Evolutionary conservation across 2,329 filamentous ascomycete species (phyloP), one percentile per base, ranked within the genome.

Genomic region (Trichoderma pleuroti): DNA sequence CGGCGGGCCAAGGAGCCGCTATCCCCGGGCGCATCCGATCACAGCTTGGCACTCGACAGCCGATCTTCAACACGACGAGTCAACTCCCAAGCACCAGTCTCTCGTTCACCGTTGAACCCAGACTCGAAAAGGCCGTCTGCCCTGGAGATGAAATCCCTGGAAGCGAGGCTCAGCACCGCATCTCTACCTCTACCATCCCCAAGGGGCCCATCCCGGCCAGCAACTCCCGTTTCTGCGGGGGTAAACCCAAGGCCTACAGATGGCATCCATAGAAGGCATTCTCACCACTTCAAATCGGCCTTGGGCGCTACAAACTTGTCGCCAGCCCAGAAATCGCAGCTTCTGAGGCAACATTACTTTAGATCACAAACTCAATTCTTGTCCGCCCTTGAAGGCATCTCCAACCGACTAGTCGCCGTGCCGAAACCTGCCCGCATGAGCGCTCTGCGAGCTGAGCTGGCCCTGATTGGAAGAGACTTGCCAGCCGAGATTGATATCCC

Each of bases 401-500:
- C 93, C 3, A 94, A 93, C 77, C 89, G 92, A n/a, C 83, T 96
- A 57, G 92, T 96, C 7, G 86, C 91, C 68, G 93, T 96, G 6
- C 93, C 93, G 2, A 96, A 96, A 78, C 89, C 90, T 39, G 93
- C 93, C 52, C 89, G 93, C 36, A 85, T 96, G 75, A 96, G 93
- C 79, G 93, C 93, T 54, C 83, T 96, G 59, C 87, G 93, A 70
- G 93, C 93, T 3, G 93, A 96, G 80, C 84, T 96, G 72, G 93
- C 92, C 16, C 84, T 96, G 42, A 92, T 96, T 73, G 91, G 90
- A 2, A 92, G 93, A 76, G 93, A 96, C 77, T 82, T 96, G 57
- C 93, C 93, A 0, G 91, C 93, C 5, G 93, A 96, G 80, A 90
- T 96, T 18, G 93, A 96, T 76, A 92, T 96, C 68, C 93, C 93